Evolutionary conservation across 345 rosid species (phyloP), one percentile per base, ranked within the genome.

Genomic region (Kandelia obovata): DNA sequence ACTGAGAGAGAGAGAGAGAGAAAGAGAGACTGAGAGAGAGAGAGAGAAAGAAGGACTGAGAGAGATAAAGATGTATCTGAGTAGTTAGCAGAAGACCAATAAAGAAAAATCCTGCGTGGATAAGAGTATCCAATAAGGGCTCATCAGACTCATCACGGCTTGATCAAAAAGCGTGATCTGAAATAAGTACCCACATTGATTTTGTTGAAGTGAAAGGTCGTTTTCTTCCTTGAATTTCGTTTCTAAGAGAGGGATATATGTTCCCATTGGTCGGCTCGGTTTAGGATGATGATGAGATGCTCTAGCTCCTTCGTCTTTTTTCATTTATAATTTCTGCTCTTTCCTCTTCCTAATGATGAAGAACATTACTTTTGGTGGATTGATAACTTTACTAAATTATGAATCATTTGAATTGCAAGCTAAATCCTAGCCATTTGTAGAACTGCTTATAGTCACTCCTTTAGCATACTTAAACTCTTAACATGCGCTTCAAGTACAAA

Each of bases 171-270:
- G 80, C 71, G 74, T 71, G 83, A 68, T 80, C 79, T 71, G 74
- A 62, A 39, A 37, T 71, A 49, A 43, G 65, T 31, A 76, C 70
- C 67, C 62, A 61, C 78, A 61, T 75, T 81, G 78, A 81, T 84
- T 77, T 78, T 72, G 62, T 77, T 37, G 73, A 68, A 39, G 49
- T 81, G 87, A 84, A 64, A 70, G 78, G 83, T 84, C 85, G 71
- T 77, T 84, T 79, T 84, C 87, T 25, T 75, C 17, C 83, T 84
- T 81, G 83, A 81, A 67, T 69, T 84, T 84, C 79, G 85, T 70
- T 77, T 75, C 23, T 4, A 21, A 56, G 59, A 23, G 59, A 43
- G 49, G 49, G 49, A 43, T 43, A 43, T 43, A 43, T 43, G 49
- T 56, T 56, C 6, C 28, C 30, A 56, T 56, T 56, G 59, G 59